Evolutionary conservation across 495 filamentous ascomycete species (phyloP).

Genomic region (Neurospora sp.): DNA sequence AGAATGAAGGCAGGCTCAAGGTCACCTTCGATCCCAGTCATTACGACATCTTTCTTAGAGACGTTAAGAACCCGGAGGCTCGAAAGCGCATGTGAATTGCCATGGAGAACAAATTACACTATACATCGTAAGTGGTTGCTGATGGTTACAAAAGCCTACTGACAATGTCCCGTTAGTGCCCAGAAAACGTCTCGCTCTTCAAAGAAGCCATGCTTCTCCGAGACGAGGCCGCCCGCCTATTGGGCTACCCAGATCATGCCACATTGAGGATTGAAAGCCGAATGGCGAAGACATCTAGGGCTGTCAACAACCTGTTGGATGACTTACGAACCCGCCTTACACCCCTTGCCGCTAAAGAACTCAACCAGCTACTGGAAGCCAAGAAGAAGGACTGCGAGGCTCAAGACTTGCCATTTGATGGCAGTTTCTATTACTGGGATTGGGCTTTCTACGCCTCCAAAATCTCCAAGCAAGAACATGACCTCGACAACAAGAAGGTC

Average conservation of each 20-base stretch:
- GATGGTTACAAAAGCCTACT: not conserved
- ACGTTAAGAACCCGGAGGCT: constrained; percentile 43
- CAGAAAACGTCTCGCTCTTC: constrained; percentile 79
- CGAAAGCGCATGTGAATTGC: constrained; percentile 46
- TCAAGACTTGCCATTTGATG: constrained; percentile 50
- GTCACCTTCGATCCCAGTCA: constrained; percentile 47
- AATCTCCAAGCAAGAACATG: constrained; percentile 86
- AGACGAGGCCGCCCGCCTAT: constrained; percentile 82
- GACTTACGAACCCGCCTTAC: constrained; percentile 68
- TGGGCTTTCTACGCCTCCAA: constrained; percentile 71
- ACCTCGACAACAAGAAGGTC: constrained; percentile 78
- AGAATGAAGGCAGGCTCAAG: constrained; percentile 50
- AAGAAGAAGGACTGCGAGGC: constrained; percentile 67
- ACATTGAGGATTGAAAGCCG: constrained; percentile 88
- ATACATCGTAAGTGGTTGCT: not conserved
- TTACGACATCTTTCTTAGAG: constrained; percentile 52
- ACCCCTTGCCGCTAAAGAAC: constrained; percentile 70
- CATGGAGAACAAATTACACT: constrained; percentile 46
- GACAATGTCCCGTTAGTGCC: constrained; percentile 39
- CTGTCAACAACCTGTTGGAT: constrained; percentile 72
- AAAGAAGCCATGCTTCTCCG: constrained; percentile 76
- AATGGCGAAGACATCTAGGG: constrained; percentile 91
- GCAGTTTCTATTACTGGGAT: constrained; percentile 88
- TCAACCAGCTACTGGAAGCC: constrained; percentile 56
- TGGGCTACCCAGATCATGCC: constrained; percentile 90